phyloP scores from a whole-genome alignment of 805 yeast species.

The Zygoascus tannicola region DNA sequence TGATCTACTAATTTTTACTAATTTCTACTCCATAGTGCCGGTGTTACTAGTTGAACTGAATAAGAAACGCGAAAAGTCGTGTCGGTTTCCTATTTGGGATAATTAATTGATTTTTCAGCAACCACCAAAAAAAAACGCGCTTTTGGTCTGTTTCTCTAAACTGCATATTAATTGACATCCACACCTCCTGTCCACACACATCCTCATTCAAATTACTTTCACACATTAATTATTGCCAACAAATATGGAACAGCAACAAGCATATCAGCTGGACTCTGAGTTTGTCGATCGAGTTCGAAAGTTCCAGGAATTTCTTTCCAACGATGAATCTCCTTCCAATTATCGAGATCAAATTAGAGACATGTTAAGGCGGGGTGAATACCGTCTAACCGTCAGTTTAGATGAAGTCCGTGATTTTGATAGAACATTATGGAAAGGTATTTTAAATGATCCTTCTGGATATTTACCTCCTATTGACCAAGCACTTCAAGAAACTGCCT shows the following conservation, averaged over 20 bases:
- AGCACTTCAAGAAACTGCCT: conserved; percentile 72
- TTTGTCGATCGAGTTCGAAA: conserved; percentile 75
- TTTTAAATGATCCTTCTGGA: conserved; percentile 70
- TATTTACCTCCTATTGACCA: conserved; percentile 81
- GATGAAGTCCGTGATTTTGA: conserved; percentile 88
- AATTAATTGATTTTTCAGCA: not conserved
- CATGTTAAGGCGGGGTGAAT: conserved; percentile 58
- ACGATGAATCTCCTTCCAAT: conserved; percentile 44
- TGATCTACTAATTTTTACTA: no score
- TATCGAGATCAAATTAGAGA: conserved; percentile 62
- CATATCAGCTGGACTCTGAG: conserved; percentile 1
- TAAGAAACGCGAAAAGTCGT: no score
- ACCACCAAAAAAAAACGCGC: not conserved
- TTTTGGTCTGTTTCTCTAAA: not conserved
- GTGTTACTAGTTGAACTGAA: no score
- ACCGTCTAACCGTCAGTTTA: conserved; percentile 62
- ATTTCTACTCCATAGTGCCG: no score
- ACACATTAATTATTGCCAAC: not conserved
- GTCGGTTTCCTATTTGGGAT: not conserved
- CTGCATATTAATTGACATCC: not conserved
- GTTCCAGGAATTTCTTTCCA: conserved; percentile 76
- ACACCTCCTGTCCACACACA: not conserved
- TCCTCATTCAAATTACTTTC: not conserved
- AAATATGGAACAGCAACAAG: conserved; percentile 2
- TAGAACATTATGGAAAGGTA: conserved; percentile 63